Base-by-base conservation (phyloP, 1,139 yeast species). In the Petasospora fabianii region DNA sequence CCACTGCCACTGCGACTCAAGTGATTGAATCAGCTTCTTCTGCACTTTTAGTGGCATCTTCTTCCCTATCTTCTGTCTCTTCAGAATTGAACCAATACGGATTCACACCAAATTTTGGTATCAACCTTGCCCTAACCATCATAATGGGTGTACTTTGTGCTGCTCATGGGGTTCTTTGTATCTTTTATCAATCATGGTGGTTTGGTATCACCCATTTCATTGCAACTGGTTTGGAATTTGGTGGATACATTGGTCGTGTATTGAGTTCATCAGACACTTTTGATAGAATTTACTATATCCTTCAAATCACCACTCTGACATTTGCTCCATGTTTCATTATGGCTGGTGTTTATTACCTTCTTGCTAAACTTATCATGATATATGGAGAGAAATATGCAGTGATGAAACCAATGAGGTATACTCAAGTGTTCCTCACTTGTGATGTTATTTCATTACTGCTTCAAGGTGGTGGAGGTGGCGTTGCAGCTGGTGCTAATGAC, bases 301-400 rank as follows among this genome's bases (percentile, higher is more conserved):
- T 80, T 47, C 26, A 24, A n/a, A 24, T 24, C n/a, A 24, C n/a
- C n/a, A 6, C 6, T 5, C n/a, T 24, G 6, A 24, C 26, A 7
- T 7, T 88, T 38, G 92, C 88, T 0, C 96, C 97, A 0, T 92
- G 92, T 5, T 86, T 90, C 59, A 69, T 85, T 37, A 84, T 86
- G 87, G 97, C 84, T 4, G 96, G 95, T 4, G 69, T 88, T 7
- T 88, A 88, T 61, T 84, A 77, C 53, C 64, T 82, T 36, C 69
- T 87, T 54, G 94, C 88, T 5, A 86, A 85, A 59, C 51, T 83
- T 47, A 77, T 84, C 33, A 77, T 83, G 36, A 66, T 84, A 6
- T 84, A 21, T 21, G 32, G 27, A 8, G n/a, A n/a, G 14, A 8
- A 61, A 18, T 52, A 61, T 19, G 19, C 32, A 76, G 55, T 73